Conservation (phyloP, 2,329 filamentous ascomycete genomes). For the Aspergillus pseudoglaucus region DNA sequence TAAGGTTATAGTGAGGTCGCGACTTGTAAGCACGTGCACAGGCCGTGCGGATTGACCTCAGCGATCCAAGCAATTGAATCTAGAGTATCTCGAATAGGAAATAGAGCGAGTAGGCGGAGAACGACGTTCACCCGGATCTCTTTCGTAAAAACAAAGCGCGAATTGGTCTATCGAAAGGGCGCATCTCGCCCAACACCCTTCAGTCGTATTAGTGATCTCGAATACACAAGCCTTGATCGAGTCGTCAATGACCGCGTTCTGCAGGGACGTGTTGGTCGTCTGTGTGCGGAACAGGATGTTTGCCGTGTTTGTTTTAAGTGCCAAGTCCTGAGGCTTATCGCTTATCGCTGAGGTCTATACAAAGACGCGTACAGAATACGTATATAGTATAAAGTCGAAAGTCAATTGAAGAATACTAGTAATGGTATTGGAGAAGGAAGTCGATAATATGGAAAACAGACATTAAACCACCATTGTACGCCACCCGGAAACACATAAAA, state of each 20-base stretch:
- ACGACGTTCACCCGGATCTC: constrained; percentile 3
- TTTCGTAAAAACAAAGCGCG: constrained; percentile 1
- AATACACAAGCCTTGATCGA: background rate
- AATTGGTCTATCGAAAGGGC: background rate
- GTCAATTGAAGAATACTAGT: background rate
- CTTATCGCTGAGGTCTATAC: background rate
- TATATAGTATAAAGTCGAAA: too few species aligned
- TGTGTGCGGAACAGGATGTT: constrained; percentile 13
- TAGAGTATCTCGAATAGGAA: background rate
- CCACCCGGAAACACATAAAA: constrained; percentile 8
- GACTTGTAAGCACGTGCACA: background rate
- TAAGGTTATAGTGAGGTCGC: background rate
- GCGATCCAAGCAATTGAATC: background rate
- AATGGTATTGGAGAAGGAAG: background rate
- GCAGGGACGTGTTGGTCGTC: background rate
- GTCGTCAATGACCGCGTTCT: background rate
- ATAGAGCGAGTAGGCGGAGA: background rate
- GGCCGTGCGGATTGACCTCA: background rate
- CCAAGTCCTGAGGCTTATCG: constrained; percentile 8
- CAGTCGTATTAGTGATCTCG: background rate
- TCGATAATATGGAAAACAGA: background rate
- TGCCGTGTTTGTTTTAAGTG: constrained; percentile 19
- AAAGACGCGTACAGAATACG: too few species aligned
- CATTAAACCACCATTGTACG: constrained; percentile 13
- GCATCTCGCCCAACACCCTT: constrained; percentile 2